Conservation (phyloP, 331 rosid species). For the Malus hybrid region DNA sequence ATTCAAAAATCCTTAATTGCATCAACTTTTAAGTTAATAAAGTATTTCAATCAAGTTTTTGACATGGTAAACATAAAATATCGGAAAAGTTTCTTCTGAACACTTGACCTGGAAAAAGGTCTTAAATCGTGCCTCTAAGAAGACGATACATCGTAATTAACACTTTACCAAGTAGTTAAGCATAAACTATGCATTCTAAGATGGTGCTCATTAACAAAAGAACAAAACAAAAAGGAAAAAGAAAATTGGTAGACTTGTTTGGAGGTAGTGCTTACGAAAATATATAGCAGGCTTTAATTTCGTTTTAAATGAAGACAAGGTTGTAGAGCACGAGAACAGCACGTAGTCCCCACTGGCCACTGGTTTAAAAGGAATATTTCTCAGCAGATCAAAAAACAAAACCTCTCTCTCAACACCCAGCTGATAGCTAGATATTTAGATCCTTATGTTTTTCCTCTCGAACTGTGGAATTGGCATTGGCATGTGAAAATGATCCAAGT, state of each 20-base stretch:
- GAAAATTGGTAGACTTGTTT: background rate
- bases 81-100: background rate
- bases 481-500: background rate
- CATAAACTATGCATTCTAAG: background rate
- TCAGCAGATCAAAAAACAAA: background rate
- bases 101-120: background rate
- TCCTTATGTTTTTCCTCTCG: background rate
- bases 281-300: background rate
- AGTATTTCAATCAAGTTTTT: background rate
- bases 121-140: background rate
- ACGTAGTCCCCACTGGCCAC: constrained; percentile 6
- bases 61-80: background rate
- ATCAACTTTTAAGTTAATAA: too few species aligned
- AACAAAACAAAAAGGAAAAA: background rate
- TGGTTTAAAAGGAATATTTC: background rate
- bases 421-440: background rate
- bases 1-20: background rate
- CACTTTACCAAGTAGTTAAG: background rate
- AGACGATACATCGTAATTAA: background rate
- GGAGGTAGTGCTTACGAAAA: background rate
- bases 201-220: background rate
- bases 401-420: background rate
- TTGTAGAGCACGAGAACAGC: background rate
- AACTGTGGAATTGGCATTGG: background rate
- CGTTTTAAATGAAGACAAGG: background rate